Conservation (phyloP, 2,329 filamentous ascomycete species). For the Fusarium neocosmosporiellum region DNA sequence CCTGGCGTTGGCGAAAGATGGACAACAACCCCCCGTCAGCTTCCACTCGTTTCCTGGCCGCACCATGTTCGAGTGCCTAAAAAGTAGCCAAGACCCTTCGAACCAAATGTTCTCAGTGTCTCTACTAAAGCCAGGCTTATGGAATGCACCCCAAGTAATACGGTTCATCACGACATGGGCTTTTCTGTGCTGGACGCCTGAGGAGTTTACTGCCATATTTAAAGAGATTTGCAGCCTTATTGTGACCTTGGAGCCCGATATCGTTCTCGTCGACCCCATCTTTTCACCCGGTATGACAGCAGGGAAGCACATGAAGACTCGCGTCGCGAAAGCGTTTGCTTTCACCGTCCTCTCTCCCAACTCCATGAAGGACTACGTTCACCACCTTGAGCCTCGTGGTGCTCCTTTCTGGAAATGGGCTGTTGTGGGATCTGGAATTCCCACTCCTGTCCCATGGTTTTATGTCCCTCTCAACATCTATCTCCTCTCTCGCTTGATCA, state of each 20-base stretch:
- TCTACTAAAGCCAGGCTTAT: not conserved
- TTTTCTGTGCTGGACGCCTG: not conserved
- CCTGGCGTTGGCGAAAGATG: not conserved
- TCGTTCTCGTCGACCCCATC: not conserved
- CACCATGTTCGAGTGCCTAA: not conserved
- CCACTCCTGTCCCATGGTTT: not conserved
- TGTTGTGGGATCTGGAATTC: not conserved
- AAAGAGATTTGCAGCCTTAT: not conserved
- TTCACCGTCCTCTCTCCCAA: not conserved
- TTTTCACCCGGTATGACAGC: not conserved
- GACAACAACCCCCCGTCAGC: not conserved
- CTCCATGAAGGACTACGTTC: not conserved
- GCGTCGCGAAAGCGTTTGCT: not conserved
- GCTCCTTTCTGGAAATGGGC: not conserved
- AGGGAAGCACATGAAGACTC: not conserved
- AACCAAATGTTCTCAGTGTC: not conserved
- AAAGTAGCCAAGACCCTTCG: not conserved
- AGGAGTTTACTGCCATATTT: not conserved
- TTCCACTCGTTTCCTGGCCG: not conserved
- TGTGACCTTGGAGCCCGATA: not conserved
- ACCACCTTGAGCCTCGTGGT: not conserved
- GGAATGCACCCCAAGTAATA: not conserved
- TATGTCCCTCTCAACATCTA: not conserved
- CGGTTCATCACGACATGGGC: not conserved
- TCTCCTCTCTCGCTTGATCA: not conserved